Conservation (phyloP, 73 alveolate species). For the Loxodes magnus region DNA sequence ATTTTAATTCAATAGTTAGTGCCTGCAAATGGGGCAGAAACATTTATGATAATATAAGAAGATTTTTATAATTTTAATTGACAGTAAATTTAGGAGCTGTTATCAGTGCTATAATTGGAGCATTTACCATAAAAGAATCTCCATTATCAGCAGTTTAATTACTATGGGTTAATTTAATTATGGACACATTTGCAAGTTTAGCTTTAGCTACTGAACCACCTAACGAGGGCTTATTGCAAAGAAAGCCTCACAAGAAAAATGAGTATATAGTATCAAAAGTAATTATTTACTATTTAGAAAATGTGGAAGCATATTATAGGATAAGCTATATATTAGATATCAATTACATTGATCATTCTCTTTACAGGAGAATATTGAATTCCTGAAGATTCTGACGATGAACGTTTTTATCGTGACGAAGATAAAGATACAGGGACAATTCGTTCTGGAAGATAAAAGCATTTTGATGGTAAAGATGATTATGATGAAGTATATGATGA, state of each 20-base stretch:
- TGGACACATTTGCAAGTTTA: constrained; percentile 75
- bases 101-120: constrained; percentile 72
- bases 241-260: constrained; percentile 69
- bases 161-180: constrained; percentile 80
- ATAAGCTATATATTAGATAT: constrained; percentile 40
- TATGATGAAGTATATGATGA: constrained; percentile 26
- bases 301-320: constrained; percentile 74
- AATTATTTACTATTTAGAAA: no score
- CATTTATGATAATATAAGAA: constrained; percentile 77
- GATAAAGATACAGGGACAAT: constrained; percentile 5
- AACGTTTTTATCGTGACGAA: constrained; percentile 17
- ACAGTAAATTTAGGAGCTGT: constrained; percentile 81
- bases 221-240: constrained; percentile 41
- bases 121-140: constrained; percentile 55
- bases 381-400: constrained; percentile 37
- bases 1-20: constrained; percentile 61
- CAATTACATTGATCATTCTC: constrained; percentile 32
- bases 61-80: constrained; percentile 72
- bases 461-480: constrained; percentile 18
- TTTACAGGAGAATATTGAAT: constrained; percentile 53
- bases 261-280: constrained; percentile 73
- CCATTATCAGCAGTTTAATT: constrained; percentile 72
- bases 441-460: constrained; percentile 12
- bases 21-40: constrained; percentile 85
- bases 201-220: constrained; percentile 92